These are phyloP conservation scores for Sarocladium strictum DNA, from an alignment of 2,329 filamentous ascomycete species.

Conservation along the genomic window DNA sequence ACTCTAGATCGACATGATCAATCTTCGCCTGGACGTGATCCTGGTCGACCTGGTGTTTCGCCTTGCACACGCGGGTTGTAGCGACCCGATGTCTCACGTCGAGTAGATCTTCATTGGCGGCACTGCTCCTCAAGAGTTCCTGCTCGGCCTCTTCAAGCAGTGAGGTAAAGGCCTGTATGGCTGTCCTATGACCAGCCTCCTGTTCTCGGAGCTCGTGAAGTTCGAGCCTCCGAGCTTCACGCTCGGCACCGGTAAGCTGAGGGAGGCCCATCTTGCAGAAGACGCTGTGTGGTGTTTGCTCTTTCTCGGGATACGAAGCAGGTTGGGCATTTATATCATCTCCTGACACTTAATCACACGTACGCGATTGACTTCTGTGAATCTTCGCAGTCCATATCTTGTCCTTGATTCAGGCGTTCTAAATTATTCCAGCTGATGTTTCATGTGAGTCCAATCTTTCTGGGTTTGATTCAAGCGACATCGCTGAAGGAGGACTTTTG, in stretches of 20 bases:
- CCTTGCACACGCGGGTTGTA: not conserved
- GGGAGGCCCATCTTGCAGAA: not conserved
- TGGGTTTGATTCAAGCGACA: no score
- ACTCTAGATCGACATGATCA: not conserved
- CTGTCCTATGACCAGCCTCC: not conserved
- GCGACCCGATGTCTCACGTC: not conserved
- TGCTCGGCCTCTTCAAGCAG: not conserved
- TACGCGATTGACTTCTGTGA: no score
- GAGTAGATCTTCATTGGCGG: not conserved
- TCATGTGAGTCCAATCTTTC: no score
- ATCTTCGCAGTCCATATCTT: no score
- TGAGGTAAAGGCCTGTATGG: not conserved
- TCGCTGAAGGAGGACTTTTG: no score
- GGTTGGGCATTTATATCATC: no score
- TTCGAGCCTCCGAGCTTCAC: not conserved
- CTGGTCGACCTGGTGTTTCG: not conserved
- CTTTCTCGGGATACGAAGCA: no score
- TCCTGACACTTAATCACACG: no score
- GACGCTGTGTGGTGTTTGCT: no score
- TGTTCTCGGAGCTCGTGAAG: not conserved
- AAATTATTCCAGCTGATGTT: no score
- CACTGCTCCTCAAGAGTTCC: not conserved
- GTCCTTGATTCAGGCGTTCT: no score
- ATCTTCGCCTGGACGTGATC: not conserved
- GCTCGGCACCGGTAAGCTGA: not conserved